These are phyloP conservation scores for Solanum medicagineum DNA, from an alignment of 257 asterid genomes.

Conservation along the genomic window DNA sequence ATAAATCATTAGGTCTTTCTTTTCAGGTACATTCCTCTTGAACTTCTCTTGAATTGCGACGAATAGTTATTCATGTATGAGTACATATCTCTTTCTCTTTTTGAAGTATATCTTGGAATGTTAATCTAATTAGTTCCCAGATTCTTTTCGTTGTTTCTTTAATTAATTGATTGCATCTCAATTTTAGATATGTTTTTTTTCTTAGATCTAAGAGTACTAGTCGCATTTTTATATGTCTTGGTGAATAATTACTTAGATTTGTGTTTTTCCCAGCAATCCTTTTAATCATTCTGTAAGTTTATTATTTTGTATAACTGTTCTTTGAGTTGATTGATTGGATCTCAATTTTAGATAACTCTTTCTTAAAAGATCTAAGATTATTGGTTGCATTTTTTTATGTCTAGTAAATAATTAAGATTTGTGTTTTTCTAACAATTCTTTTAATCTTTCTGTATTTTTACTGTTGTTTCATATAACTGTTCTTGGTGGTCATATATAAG, in stretches of 20 bases:
- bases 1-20: not conserved
- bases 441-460: not conserved
- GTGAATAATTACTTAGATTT: too few relatives aligned
- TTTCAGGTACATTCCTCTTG: not conserved
- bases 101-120: not conserved
- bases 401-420: not conserved
- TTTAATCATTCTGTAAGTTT: too few relatives aligned
- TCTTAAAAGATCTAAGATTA: not conserved
- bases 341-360: not conserved
- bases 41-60: not conserved
- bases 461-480: not conserved
- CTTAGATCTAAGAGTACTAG: too few relatives aligned
- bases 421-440: not conserved
- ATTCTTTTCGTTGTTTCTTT: not conserved
- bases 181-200: too few relatives aligned
- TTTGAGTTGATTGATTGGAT: not conserved
- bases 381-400: not conserved
- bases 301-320: too few relatives aligned
- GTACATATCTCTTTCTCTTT: not conserved
- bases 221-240: too few relatives aligned
- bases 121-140: not conserved
- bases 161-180: too few relatives aligned
- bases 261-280: too few relatives aligned
- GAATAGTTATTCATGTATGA: not conserved
- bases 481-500: not conserved